These are phyloP conservation scores for Candida parachauliodes DNA, from an alignment of 805 yeast genomes.

Conservation along the genomic window DNA sequence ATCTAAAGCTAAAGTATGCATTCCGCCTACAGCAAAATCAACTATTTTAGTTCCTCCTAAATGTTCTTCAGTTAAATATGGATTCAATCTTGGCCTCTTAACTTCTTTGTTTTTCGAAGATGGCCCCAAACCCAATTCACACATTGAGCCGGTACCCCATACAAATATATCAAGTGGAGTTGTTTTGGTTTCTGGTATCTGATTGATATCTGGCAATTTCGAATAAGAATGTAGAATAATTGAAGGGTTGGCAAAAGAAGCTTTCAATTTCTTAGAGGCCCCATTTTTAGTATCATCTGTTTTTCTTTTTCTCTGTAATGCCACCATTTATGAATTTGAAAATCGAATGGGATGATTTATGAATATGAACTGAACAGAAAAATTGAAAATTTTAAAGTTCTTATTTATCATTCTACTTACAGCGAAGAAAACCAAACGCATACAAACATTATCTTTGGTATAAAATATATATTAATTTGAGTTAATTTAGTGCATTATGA, in stretches of 20 bases:
- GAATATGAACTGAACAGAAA: too few species aligned
- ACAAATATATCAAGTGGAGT: conserved; percentile 73
- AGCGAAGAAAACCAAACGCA: too few species aligned
- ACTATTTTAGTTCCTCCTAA: conserved; percentile 60
- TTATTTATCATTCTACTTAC: too few species aligned
- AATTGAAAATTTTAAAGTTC: too few species aligned
- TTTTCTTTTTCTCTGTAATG: conserved; percentile 35
- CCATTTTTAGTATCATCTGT: conserved; percentile 13
- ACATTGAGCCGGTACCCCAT: conserved; percentile 97
- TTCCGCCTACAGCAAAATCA: conserved; percentile 92
- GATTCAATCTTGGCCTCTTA: conserved; percentile 91
- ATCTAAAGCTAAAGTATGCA: conserved; percentile 87
- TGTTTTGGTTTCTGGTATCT: conserved; percentile 32
- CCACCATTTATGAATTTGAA: conserved; percentile 35
- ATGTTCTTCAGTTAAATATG: conserved; percentile 55
- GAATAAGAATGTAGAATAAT: conserved; percentile 48
- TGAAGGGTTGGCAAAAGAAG: conserved; percentile 29
- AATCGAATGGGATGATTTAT: too few species aligned
- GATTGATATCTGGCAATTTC: conserved; percentile 44
- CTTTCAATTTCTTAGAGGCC: conserved; percentile 21
- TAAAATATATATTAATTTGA: background rate
- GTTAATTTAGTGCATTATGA: conserved; percentile 29
- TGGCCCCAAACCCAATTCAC: conserved; percentile 97
- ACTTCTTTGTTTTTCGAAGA: conserved; percentile 88
- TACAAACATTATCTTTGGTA: too few species aligned